These are phyloP conservation scores for Cordyceps fumosorosea DNA, from an alignment of 2,329 filamentous ascomycete species.

Conservation along the genomic window DNA sequence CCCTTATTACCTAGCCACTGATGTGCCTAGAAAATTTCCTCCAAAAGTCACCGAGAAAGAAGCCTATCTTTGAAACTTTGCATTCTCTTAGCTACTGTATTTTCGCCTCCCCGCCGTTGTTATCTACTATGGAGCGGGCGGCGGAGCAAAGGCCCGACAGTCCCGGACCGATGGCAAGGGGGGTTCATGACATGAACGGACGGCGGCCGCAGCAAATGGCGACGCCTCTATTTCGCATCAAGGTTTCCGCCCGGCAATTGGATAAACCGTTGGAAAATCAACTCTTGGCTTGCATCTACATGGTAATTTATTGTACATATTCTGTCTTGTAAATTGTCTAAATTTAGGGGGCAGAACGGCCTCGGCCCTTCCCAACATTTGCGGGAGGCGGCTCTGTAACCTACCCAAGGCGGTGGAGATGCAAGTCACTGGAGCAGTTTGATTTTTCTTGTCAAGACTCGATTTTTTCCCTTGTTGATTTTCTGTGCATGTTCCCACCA, in stretches of 20 bases:
- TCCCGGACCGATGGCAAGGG: neutral
- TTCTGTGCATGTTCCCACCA: neutral
- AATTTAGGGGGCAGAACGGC: no score
- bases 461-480: neutral
- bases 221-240: neutral
- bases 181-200: no score
- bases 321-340: no score
- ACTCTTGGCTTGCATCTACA: neutral
- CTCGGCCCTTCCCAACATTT: neutral
- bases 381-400: neutral
- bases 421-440: neutral
- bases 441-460: neutral
- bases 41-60: constrained; percentile 1
- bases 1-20: neutral
- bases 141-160: neutral
- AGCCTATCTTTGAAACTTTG: constrained; percentile 1
- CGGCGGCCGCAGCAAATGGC: neutral
- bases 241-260: neutral
- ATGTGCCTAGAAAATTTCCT: neutral
- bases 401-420: neutral
- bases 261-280: neutral
- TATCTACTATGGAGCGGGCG: constrained; percentile 4
- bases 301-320: neutral
- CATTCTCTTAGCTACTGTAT: neutral
- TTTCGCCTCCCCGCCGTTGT: neutral